A percentile compares a stretch with the other conserved stretches of the same genome.
phyloP scores from a whole-genome alignment of 2,329 filamentous ascomycete species.

The Nemania sp. region DNA sequence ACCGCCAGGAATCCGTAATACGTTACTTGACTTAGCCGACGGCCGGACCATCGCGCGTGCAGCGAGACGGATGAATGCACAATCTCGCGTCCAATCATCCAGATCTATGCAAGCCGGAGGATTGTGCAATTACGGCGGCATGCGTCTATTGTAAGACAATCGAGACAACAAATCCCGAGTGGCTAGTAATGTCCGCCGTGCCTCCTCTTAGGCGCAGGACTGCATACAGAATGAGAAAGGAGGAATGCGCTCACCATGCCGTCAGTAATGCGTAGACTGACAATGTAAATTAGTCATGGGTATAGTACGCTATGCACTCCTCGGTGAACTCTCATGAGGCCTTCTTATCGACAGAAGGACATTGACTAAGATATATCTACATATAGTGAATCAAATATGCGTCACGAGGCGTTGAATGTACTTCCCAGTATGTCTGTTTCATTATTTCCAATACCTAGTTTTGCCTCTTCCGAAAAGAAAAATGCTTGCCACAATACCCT shows the following conservation, averaged over 20 bases:
- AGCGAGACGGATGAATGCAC: conserved; percentile 4
- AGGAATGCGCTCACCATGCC: conserved; percentile 4
- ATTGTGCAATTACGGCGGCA: conserved; percentile 7
- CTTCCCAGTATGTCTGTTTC: neutral
- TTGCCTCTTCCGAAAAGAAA: neutral
- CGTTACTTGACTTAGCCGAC: conserved; percentile 11
- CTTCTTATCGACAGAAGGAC: neutral
- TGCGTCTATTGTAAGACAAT: conserved; percentile 30
- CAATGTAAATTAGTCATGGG: conserved; percentile 5
- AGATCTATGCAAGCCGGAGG: conserved; percentile 18
- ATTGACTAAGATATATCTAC: neutral
- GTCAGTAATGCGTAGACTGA: neutral
- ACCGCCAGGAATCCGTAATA: conserved; percentile 20
- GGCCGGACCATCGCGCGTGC: conserved; percentile 13
- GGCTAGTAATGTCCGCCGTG: conserved; percentile 8
- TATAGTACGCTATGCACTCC: conserved; percentile 1
- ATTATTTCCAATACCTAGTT: neutral
- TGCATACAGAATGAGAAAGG: neutral
- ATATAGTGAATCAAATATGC: neutral
- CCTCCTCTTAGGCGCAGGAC: neutral
- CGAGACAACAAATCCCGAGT: conserved; percentile 23
- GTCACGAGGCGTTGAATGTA: neutral
- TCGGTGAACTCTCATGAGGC: conserved; percentile 5
- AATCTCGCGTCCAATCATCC: conserved; percentile 19
- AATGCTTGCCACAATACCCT: neutral